Conservation (phyloP, 352 stramenopile genomes). For the Phytophthora tentaculata region DNA sequence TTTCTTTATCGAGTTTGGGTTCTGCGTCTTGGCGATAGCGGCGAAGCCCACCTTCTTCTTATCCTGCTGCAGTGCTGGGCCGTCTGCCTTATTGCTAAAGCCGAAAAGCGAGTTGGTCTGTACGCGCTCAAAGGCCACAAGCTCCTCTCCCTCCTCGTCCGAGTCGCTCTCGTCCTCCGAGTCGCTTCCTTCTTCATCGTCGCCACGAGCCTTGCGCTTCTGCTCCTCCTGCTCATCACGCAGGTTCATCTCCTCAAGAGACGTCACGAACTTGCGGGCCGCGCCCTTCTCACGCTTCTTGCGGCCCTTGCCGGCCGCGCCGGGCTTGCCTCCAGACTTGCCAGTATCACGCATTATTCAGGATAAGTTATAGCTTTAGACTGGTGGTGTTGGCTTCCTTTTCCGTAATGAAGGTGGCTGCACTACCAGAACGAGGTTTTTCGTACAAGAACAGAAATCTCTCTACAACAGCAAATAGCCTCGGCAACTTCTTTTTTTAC, state of each 20-base stretch:
- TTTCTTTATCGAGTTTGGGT: slow-evolving; percentile 78
- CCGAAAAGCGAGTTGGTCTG: slow-evolving; percentile 79
- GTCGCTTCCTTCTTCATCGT: slow-evolving; percentile 51
- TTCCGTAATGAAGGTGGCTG: slow-evolving; percentile 15
- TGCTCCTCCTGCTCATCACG: slow-evolving; percentile 78
- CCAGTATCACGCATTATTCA: slow-evolving; percentile 55
- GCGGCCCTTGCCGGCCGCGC: slow-evolving; percentile 58
- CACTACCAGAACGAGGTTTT: slow-evolving; percentile 31
- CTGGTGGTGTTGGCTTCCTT: slow-evolving; percentile 30
- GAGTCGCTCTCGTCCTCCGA: slow-evolving; percentile 64
- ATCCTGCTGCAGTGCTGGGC: slow-evolving; percentile 61
- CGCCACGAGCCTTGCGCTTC: slow-evolving; percentile 78
- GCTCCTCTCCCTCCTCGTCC: slow-evolving; percentile 57
- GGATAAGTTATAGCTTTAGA: slow-evolving; percentile 1
- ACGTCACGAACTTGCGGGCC: slow-evolving; percentile 82
- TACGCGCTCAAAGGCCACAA: slow-evolving; percentile 77
- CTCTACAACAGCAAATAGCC: slow-evolving; percentile 33
- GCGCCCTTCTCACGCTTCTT: slow-evolving; percentile 83
- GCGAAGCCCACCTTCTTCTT: slow-evolving; percentile 78
- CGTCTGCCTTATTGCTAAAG: slow-evolving; percentile 65
- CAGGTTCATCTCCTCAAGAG: slow-evolving; percentile 81
- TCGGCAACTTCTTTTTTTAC: no score
- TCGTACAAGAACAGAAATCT: not conserved
- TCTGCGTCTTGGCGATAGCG: slow-evolving; percentile 79
- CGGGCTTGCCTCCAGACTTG: slow-evolving; percentile 52